Evolutionary conservation across 371 early-diverging fungal genomes (phyloP).

Genomic region (Neoconidiobolus thromboides): DNA sequence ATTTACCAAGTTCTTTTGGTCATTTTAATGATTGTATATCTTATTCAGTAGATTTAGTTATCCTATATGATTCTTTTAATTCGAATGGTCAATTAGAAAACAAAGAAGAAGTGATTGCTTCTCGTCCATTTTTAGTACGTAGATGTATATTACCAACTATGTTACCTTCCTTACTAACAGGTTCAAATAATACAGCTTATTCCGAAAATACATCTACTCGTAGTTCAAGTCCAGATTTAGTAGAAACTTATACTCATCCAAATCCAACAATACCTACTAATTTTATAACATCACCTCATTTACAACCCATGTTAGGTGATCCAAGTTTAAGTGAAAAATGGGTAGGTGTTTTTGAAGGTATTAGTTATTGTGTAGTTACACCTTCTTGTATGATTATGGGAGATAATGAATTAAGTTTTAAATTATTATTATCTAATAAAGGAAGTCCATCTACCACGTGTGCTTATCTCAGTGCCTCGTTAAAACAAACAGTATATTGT

Average conservation of each 20-base stretch:
- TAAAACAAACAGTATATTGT: neutral
- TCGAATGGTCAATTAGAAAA: too few species aligned
- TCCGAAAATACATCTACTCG: neutral
- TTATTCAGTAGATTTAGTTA: neutral
- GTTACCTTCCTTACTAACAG: neutral
- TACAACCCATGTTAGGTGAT: neutral
- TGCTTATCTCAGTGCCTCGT: neutral
- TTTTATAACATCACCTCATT: neutral
- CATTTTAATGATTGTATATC: neutral
- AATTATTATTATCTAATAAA: neutral
- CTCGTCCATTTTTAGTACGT: neutral
- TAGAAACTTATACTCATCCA: too few species aligned
- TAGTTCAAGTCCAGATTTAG: neutral
- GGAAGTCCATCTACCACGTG: too few species aligned
- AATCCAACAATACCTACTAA: neutral
- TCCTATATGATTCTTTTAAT: neutral
- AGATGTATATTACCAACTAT: neutral
- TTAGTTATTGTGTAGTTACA: neutral
- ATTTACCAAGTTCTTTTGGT: conserved; percentile 2
- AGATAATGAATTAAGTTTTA: neutral
- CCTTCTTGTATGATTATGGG: neutral
- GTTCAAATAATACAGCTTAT: neutral
- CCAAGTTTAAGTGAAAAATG: neutral
- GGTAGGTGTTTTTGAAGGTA: neutral
- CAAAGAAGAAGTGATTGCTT: neutral